Conservation (phyloP, 2,329 filamentous ascomycete species). For the Aspergillus sp. region DNA sequence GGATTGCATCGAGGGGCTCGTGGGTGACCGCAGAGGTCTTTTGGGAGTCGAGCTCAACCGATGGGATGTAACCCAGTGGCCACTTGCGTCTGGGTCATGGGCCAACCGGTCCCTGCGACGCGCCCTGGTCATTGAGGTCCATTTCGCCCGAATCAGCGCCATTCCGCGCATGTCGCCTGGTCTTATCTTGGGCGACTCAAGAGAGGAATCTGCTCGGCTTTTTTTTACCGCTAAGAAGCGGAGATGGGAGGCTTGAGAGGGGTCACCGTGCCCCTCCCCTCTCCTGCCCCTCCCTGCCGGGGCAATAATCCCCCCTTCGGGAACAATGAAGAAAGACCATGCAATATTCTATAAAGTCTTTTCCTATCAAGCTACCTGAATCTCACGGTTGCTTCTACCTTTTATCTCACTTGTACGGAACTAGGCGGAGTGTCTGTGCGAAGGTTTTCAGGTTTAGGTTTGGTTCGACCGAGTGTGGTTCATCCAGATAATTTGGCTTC, state of each 20-base stretch:
- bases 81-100: slow-evolving; percentile 19
- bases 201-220: slow-evolving; percentile 32
- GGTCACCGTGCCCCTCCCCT: too few species aligned
- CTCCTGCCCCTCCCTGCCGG: too few species aligned
- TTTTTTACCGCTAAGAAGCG: slow-evolving; percentile 37
- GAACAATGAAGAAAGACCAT: background rate
- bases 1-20: slow-evolving; percentile 39
- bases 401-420: background rate
- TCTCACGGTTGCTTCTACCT: background rate
- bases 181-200: slow-evolving; percentile 10
- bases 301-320: background rate
- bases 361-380: background rate
- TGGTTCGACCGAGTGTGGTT: background rate
- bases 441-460: background rate
- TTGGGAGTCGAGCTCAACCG: slow-evolving; percentile 25
- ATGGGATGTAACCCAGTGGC: slow-evolving; percentile 17
- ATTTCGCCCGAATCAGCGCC: slow-evolving; percentile 24
- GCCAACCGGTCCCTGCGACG: slow-evolving; percentile 17
- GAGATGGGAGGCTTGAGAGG: slow-evolving; percentile 33
- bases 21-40: slow-evolving; percentile 31
- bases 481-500: background rate
- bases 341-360: background rate
- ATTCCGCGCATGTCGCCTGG: slow-evolving; percentile 19
- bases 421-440: background rate
- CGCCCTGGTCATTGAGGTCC: slow-evolving; percentile 25